Evolutionary conservation across 2,329 filamentous ascomycete genomes (phyloP).

Genomic region (Venturia oleaginea): DNA sequence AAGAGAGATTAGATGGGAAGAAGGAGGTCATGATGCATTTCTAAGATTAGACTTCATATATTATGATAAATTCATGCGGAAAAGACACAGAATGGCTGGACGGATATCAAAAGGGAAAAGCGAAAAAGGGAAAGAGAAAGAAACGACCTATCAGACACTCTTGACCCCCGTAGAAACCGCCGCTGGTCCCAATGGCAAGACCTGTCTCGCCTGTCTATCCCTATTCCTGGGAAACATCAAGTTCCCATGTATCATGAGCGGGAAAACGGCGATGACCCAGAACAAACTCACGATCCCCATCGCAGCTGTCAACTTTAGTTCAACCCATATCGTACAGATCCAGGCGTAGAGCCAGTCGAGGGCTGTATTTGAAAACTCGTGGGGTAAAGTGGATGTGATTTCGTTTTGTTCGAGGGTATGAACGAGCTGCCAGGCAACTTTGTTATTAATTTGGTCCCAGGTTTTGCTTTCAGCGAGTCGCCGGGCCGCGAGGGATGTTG

Average conservation of each 20-base stretch:
- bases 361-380: background rate
- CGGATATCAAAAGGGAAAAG: background rate
- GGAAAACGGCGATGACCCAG: conserved; percentile 12
- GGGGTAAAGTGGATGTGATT: background rate
- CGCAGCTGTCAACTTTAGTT: conserved; percentile 3
- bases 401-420: conserved; percentile 29
- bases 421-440: conserved; percentile 55
- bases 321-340: background rate
- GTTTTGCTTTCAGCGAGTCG: conserved; percentile 53
- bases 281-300: conserved; percentile 12
- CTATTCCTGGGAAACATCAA: conserved; percentile 4
- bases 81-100: background rate
- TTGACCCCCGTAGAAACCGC: background rate
- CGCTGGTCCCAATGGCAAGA: background rate
- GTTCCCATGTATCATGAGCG: conserved; percentile 13
- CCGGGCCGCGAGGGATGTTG: conserved; percentile 42
- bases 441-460: conserved; percentile 65
- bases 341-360: conserved; percentile 5
- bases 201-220: background rate
- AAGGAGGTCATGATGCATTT: background rate
- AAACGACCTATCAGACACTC: background rate
- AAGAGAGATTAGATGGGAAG: background rate
- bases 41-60: background rate
- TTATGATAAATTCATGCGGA: no score
- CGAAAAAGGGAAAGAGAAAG: background rate